phyloP scores from a whole-genome alignment of 176 grass and related monocot genomes.

The Echinochloa phyllopogon region DNA sequence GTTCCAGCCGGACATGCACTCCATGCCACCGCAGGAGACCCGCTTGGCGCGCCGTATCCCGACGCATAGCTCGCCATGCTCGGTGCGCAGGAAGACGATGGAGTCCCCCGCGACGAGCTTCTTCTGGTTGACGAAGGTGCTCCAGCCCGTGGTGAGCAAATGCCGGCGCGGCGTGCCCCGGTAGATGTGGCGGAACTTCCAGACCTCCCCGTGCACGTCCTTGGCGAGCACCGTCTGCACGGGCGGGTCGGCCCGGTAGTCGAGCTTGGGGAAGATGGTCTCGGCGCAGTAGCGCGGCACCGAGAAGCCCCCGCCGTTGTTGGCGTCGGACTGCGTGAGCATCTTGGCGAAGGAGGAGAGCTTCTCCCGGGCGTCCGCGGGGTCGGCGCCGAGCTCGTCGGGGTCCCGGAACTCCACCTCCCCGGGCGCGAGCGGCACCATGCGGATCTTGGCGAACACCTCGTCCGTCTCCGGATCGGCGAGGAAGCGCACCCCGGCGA shows the following conservation, averaged over 20 bases:
- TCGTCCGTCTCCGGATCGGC: slow-evolving; percentile 84
- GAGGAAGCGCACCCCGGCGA: slow-evolving; percentile 64
- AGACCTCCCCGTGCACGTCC: slow-evolving; percentile 69
- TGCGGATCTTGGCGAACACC: slow-evolving; percentile 73
- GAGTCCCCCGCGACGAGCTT: slow-evolving; percentile 69
- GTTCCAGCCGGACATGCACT: slow-evolving; percentile 67
- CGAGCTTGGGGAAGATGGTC: slow-evolving; percentile 69
- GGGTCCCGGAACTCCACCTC: slow-evolving; percentile 31
- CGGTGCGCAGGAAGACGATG: slow-evolving; percentile 62
- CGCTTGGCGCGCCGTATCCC: slow-evolving; percentile 62
- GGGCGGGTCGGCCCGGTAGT: slow-evolving; percentile 60
- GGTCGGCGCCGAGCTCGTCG: slow-evolving; percentile 18
- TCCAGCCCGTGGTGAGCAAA: slow-evolving; percentile 76
- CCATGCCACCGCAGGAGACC: slow-evolving; percentile 43
- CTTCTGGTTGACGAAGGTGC: slow-evolving; percentile 77
- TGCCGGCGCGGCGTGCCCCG: slow-evolving; percentile 72
- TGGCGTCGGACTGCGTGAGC: slow-evolving; percentile 71
- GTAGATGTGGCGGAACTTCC: slow-evolving; percentile 83
- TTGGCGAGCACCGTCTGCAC: slow-evolving; percentile 63
- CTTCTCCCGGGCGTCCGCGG: slow-evolving; percentile 26
- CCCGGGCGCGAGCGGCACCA: slow-evolving; percentile 47
- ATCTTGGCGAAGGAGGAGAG: slow-evolving; percentile 60
- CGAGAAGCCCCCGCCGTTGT: slow-evolving; percentile 78
- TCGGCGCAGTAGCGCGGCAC: slow-evolving; percentile 78
- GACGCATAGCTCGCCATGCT: slow-evolving; percentile 56